Conservation (phyloP, 106 monocot genomes). For the Dioscorea zingiberensis region DNA sequence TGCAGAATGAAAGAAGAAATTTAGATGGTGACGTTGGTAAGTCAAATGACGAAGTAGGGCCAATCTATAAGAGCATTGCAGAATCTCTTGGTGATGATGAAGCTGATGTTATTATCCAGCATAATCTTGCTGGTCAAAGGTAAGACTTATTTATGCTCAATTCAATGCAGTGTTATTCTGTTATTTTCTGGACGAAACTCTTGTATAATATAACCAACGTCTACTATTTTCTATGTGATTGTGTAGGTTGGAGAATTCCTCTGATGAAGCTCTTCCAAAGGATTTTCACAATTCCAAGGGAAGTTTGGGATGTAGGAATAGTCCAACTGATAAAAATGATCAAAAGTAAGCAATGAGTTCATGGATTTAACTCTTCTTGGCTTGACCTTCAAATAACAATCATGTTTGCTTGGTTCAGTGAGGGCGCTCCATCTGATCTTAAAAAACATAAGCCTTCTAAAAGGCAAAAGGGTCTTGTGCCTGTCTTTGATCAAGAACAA, state of each 20-base stretch:
- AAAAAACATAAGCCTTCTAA: conserved; percentile 15
- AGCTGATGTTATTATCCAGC: conserved; percentile 44
- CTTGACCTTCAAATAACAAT: too few species aligned
- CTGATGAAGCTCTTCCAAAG: too few species aligned
- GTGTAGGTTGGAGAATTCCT: too few species aligned
- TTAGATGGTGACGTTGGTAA: conserved; percentile 19
- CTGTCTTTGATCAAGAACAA: conserved; percentile 46
- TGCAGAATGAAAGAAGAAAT: conserved; percentile 40
- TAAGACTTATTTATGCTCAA: conserved; percentile 1
- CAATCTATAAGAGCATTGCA: conserved; percentile 53
- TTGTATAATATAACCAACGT: too few species aligned
- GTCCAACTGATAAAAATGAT: too few species aligned
- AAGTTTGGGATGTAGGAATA: too few species aligned
- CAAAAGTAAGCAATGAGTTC: too few species aligned
- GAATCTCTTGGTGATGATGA: conserved; percentile 99
- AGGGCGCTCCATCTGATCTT: conserved; percentile 8
- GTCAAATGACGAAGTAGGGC: conserved; percentile 9
- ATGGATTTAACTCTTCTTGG: too few species aligned
- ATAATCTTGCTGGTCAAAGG: conserved; percentile 21
- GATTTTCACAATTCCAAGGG: too few species aligned
- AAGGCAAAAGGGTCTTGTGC: conserved; percentile 17
- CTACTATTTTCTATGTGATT: too few species aligned
- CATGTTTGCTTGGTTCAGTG: conserved; percentile 17
- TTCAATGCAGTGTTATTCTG: neutral
- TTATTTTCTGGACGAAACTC: too few species aligned